Evolutionary conservation across 83 land plant species (phyloP), one percentile per base, ranked within the genome.

Genomic region (Picea engelmannii): DNA sequence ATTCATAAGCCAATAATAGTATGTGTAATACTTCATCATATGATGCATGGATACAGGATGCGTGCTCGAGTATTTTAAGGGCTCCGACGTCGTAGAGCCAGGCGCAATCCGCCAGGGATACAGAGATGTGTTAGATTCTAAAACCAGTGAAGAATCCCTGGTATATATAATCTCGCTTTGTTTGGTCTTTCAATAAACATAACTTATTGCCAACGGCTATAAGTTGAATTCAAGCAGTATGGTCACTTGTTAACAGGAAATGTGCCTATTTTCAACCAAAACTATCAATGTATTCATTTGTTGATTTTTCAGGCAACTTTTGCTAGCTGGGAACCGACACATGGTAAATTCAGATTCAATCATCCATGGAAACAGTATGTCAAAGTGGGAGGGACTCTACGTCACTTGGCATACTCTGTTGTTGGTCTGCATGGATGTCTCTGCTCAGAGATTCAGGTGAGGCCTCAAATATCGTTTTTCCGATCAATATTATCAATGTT

Each of bases 311-410:
- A 93, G 96, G 96, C 93, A 42, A 71, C 42, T 60, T 85, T 93
- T 85, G 98, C 98, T 23, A 86, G 93, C 64, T 95, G 98, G 98
- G 98, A 95, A 71, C 98, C 94, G 21, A 85, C 90, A 64, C 90
- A 89, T 79, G 88, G 92, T 3, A 86, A 76, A 20, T 88, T 88
- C 67, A 81, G 92, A 17, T 84, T 87, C 80, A 80, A 67, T 42
- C 81, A 85, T 61, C 98, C 98, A 80, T 91, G 96, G 92, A 86
- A 87, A 75, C 90, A 87, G 58, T 92, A 93, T 75, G 92, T 91
- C 49, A 86, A 93, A 78, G 62, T 93, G 49, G 98, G 98, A 49
- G 85, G 62, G 18, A 79, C 82, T 31, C 90, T 95, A 16, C 88
- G 96, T 40, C 90, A 85, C 58, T 89, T 95, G 66, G 96, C 94